Evolutionary conservation across 768 basidiomycete species (phyloP).

Genomic region (Boletus sp.): DNA sequence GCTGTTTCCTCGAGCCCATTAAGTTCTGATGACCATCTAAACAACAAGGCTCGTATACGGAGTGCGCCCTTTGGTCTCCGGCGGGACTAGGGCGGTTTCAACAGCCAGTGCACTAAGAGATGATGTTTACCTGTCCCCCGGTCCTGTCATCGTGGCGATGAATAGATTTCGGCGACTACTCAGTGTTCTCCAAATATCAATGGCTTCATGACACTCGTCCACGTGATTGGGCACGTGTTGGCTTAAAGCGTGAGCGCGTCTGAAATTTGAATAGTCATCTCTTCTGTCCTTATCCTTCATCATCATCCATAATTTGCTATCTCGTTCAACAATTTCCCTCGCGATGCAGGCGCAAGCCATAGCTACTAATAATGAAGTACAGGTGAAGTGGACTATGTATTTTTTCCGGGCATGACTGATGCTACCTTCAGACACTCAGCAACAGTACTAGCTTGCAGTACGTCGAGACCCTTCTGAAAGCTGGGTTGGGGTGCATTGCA

Average conservation of each 20-base stretch:
- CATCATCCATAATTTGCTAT: background rate
- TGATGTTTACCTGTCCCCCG: too few species aligned
- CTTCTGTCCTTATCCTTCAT: background rate
- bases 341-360: slow-evolving; percentile 28
- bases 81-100: too few species aligned
- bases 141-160: too few species aligned
- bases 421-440: slow-evolving; percentile 43
- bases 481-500: slow-evolving; percentile 74
- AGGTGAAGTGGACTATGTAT: slow-evolving; percentile 15
- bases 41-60: too few species aligned
- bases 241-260: slow-evolving; percentile 20
- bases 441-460: slow-evolving; percentile 63
- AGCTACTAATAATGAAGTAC: slow-evolving; percentile 18
- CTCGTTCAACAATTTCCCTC: background rate
- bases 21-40: background rate
- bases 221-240: slow-evolving; percentile 19
- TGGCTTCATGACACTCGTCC: background rate
- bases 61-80: too few species aligned
- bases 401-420: slow-evolving; percentile 4
- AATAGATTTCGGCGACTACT: too few species aligned
- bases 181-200: too few species aligned
- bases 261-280: background rate
- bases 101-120: too few species aligned
- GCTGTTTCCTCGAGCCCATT: background rate
- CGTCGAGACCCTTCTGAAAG: slow-evolving; percentile 69